phyloP scores from a whole-genome alignment of 2,329 filamentous ascomycete species.

The Cercospora berteroae region DNA sequence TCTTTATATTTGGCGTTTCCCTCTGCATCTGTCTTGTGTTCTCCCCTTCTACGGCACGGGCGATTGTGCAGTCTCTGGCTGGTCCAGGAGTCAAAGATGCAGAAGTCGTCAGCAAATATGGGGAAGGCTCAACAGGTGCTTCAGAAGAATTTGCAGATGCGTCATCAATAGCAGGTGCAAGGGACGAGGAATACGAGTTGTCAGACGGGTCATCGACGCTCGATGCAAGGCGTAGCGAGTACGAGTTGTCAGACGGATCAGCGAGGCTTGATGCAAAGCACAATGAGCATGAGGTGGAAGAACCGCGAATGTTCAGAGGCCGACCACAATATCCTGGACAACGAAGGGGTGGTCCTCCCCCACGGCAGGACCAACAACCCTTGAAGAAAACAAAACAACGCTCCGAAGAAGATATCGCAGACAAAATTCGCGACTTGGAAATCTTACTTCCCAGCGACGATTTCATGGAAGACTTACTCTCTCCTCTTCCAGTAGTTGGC shows the following conservation, averaged over 20 bases:
- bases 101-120: background rate
- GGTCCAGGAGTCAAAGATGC: background rate
- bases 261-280: background rate
- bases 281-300: background rate
- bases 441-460: slow-evolving; percentile 4
- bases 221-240: too few species aligned
- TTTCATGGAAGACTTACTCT: slow-evolving; percentile 15
- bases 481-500: slow-evolving; percentile 16
- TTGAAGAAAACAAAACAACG: background rate
- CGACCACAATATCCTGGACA: background rate
- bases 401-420: background rate
- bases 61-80: background rate
- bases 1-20: background rate
- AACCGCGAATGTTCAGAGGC: background rate
- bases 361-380: background rate
- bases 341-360: background rate
- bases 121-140: background rate
- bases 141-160: background rate
- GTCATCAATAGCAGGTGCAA: too few species aligned
- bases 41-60: background rate
- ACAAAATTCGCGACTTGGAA: background rate
- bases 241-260: background rate
- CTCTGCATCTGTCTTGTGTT: background rate
- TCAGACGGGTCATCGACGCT: too few species aligned
- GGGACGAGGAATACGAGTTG: too few species aligned